Percentiles rank a stretch among this genome's conserved stretches.
Evolutionary conservation across 495 filamentous ascomycete species (phyloP).

Genomic region (Tuber brumale): DNA sequence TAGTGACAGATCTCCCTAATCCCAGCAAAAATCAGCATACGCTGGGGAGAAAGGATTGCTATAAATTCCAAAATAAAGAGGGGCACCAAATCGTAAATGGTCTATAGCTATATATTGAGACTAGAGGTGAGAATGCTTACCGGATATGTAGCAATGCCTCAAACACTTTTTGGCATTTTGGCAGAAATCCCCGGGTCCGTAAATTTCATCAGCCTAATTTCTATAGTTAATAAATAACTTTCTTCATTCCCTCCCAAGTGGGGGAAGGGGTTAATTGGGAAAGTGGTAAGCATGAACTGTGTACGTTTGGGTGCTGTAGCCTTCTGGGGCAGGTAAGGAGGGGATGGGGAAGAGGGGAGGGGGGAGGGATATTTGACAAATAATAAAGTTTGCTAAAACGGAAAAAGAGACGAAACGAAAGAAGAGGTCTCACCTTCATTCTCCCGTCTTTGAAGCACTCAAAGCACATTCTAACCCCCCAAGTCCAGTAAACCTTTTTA

Average conservation of each 20-base stretch:
- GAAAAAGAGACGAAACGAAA: background rate
- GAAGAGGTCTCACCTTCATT: constrained; percentile 22
- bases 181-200: constrained; percentile 27
- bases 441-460: constrained; percentile 30
- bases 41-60: constrained; percentile 28
- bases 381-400: background rate
- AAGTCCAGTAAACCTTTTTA: constrained; percentile 36
- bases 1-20: constrained; percentile 1
- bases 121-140: constrained; percentile 7
- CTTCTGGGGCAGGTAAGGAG: background rate
- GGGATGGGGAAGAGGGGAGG: no score
- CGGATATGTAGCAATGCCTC: constrained; percentile 36
- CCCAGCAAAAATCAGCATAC: background rate
- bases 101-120: constrained; percentile 2
- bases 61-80: constrained; percentile 20
- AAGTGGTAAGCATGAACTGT: background rate
- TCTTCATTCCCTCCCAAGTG: background rate
- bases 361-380: background rate
- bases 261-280: background rate
- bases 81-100: constrained; percentile 7
- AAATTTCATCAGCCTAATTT: constrained; percentile 27
- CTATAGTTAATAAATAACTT: constrained; percentile 8
- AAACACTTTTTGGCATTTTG: constrained; percentile 25
- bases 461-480: constrained; percentile 31
- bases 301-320: background rate